These are phyloP conservation scores for Pythium aquatile DNA, from an alignment of 352 stramenopile species.

Conservation along the genomic window DNA sequence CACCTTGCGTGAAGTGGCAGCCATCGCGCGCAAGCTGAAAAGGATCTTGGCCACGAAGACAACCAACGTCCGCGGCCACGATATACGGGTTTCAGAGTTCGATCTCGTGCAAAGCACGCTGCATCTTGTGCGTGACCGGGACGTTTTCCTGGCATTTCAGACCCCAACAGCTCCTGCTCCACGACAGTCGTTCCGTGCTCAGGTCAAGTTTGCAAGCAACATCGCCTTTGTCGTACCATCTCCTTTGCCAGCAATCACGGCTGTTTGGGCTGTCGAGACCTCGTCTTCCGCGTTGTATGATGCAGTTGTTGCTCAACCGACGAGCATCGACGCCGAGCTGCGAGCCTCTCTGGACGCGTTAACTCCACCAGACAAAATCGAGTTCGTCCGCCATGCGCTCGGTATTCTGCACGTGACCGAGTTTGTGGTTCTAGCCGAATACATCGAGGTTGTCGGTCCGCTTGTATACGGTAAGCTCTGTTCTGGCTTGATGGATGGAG, in stretches of 20 bases:
- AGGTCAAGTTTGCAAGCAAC: not conserved
- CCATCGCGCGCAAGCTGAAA: not conserved
- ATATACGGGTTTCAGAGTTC: not conserved
- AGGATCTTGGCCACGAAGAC: not conserved
- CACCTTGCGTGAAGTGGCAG: not conserved
- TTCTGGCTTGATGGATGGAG: no score
- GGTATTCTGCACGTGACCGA: slow-evolving; percentile 40
- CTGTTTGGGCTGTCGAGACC: not conserved
- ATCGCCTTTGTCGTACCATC: not conserved
- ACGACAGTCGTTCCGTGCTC: not conserved
- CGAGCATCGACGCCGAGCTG: not conserved
- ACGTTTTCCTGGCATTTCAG: not conserved
- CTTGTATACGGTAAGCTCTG: slow-evolving; percentile 35
- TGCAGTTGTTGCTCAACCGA: not conserved
- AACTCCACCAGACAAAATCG: not conserved
- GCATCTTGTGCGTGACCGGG: not conserved
- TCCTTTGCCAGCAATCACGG: not conserved
- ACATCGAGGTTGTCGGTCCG: slow-evolving; percentile 36
- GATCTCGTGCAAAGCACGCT: not conserved
- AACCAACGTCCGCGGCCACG: not conserved
- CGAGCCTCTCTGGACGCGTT: not conserved
- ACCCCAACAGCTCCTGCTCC: not conserved
- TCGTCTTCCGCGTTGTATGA: not conserved
- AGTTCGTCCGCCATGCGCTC: slow-evolving; percentile 4
- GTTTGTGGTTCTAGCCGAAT: slow-evolving; percentile 48